Evolutionary conservation across 192 early-diverging fungal species (phyloP), one percentile per base, ranked within the genome.

Genomic region (Phycomyces blakesleeanus): DNA sequence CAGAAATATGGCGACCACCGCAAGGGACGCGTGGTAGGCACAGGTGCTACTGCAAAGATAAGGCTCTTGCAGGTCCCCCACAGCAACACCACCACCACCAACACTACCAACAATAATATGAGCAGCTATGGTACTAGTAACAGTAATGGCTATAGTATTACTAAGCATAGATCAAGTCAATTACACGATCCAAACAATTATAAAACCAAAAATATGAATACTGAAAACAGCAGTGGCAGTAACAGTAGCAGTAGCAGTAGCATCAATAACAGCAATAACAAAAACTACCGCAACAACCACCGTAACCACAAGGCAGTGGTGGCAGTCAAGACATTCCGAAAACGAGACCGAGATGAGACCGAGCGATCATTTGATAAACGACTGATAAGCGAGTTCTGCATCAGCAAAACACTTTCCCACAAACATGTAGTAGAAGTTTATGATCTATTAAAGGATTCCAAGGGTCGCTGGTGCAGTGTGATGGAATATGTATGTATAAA

Each of bases 321-420:
- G 11, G 64, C 64, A 22, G 60, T 72, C 59, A 72, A 72, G 27
- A 53, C 51, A 55, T 72, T 72, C 42, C 64, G 60, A 25, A 72
- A 62, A 52, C 81, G 87, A 47, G 74, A 84, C 41, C 88, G 87
- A 67, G 82, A 90, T 67, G 95, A 97, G 76, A 86, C 87, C 7
- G 85, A 93, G 78, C 89, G 89, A 73, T 89, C 91, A 51, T 96
- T 95, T 77, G 79, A 95, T 72, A 96, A 97, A 74, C 93, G 93
- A 73, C 75, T 98, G 62, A 91, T 88, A 26, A 83, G 87, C 71
- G 96, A 98, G 80, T 98, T 98, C 71, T 97, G 96, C 76, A 98
- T 98, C 63, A 86, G 84, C 53, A 95, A 92, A 5, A 89, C 90
- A 24, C 78, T 98, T 51, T 83, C 93, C 57, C 93, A 96, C 77